Base-by-base conservation (phyloP, 306 rosid species). In the Prunus dulcis region DNA sequence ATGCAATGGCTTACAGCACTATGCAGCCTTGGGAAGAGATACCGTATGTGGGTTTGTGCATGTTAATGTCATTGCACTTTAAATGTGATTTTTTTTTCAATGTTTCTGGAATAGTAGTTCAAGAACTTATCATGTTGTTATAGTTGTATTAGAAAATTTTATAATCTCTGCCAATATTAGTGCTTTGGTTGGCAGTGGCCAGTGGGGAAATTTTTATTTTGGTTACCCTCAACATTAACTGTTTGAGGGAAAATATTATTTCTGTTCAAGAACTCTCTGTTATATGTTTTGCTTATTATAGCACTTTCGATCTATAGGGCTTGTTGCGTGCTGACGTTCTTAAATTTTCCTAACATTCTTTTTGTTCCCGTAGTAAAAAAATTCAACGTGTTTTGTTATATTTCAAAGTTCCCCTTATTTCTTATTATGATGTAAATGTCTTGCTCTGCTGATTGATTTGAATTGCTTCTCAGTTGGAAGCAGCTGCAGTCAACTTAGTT, bases 1-100 rank as follows among this genome's bases (percentile, higher is more conserved):
- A 55, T 92, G 97, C 80, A 92, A 92, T 82, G 97, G 97, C 86
- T 81, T 90, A 84, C 97, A 92, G 78, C 97, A 92, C 87, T 90
- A 90, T 34, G 96, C 97, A 78, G 96, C 96, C 38, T 76, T 92
- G 88, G 97, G 97, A 76, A 87, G 97, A 88, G 86, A 92, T 65
- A 71, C 81, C 20, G 97, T 92, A 87, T 12, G 96, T 83, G 75
- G 66, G 74, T 84, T 52, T 68, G 50, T 63, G 7, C 68, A 18
- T 45, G 32, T 27, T 70, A 13, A 6, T 32, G 56, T 74, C 56
- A 46, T 64, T 46, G 70, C 65, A 62, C 68, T 63, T 43, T 55
- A 51, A 67, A 30, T 69, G 1, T 30, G 14, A 25, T 10, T 38
- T 6, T 18, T 56, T n/a, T 56, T 22, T 56, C 27, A 56, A 2